These are phyloP conservation scores for Astragalus glycyphyllos DNA, from an alignment of 306 rosid genomes.

Conservation along the genomic window DNA sequence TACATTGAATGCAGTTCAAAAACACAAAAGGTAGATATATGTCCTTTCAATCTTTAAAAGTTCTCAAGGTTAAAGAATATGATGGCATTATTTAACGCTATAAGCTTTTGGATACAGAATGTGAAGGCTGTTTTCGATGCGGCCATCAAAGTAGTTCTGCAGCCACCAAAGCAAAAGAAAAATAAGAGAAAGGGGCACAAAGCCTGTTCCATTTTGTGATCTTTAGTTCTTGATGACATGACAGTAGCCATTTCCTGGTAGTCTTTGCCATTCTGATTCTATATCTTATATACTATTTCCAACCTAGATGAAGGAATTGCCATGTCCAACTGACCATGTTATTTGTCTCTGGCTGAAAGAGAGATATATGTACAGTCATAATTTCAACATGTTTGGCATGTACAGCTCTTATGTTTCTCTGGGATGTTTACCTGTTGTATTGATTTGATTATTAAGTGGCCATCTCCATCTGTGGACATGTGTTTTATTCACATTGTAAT, in stretches of 20 bases:
- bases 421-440: constrained; percentile 50
- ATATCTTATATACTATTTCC: constrained; percentile 47
- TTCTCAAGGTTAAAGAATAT: constrained; percentile 3
- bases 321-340: constrained; percentile 51
- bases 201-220: constrained; percentile 84
- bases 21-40: constrained; percentile 82
- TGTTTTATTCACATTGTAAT: constrained; percentile 52
- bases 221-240: constrained; percentile 55
- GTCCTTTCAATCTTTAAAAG: constrained; percentile 31
- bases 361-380: constrained; percentile 64
- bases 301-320: constrained; percentile 49
- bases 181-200: constrained; percentile 81
- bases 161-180: constrained; percentile 88
- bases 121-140: constrained; percentile 96
- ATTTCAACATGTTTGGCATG: constrained; percentile 50
- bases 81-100: constrained; percentile 12
- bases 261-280: constrained; percentile 49
- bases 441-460: constrained; percentile 43
- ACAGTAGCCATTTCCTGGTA: constrained; percentile 55
- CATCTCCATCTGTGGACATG: constrained; percentile 44
- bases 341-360: constrained; percentile 52
- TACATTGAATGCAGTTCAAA: constrained; percentile 96
- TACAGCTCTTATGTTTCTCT: constrained; percentile 34
- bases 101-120: constrained; percentile 60
- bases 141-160: constrained; percentile 94